A percentile compares a stretch with the other conserved stretches of the same genome.
Conservation (phyloP, 305 asterid genomes). For the Rubia balearica region DNA sequence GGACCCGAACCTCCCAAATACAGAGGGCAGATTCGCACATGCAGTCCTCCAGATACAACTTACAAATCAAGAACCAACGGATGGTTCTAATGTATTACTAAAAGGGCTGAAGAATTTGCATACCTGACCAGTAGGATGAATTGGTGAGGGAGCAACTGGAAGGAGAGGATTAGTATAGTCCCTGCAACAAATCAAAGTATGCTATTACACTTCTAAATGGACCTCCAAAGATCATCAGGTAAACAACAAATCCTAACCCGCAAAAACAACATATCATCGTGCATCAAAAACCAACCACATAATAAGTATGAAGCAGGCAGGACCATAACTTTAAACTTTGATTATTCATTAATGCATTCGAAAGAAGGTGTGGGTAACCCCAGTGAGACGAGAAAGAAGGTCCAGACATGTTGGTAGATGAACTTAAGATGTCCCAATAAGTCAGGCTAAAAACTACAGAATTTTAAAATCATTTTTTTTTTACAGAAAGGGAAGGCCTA, state of each 20-base stretch:
- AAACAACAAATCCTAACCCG: neutral
- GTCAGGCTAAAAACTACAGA: neutral
- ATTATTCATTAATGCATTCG: neutral
- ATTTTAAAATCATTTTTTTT: neutral
- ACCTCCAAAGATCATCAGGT: neutral
- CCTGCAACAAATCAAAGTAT: conserved; percentile 26
- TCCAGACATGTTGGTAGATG: neutral
- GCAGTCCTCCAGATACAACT: neutral
- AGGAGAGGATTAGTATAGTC: conserved; percentile 78
- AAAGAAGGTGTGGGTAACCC: neutral
- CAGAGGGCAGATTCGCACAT: neutral
- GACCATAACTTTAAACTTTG: neutral
- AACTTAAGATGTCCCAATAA: neutral
- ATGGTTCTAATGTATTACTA: neutral
- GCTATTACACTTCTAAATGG: neutral
- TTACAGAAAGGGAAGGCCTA: neutral
- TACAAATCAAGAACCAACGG: neutral
- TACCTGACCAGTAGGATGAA: conserved; percentile 88
- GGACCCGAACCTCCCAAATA: too few relatives aligned
- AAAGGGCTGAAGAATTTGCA: conserved; percentile 9
- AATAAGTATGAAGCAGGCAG: neutral
- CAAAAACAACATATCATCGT: neutral
- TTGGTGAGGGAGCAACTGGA: conserved; percentile 90
- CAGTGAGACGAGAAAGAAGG: neutral
- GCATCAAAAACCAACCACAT: neutral